These are phyloP conservation scores for Clitopilus hobsonii DNA, from an alignment of 768 basidiomycete genomes.

Conservation along the genomic window DNA sequence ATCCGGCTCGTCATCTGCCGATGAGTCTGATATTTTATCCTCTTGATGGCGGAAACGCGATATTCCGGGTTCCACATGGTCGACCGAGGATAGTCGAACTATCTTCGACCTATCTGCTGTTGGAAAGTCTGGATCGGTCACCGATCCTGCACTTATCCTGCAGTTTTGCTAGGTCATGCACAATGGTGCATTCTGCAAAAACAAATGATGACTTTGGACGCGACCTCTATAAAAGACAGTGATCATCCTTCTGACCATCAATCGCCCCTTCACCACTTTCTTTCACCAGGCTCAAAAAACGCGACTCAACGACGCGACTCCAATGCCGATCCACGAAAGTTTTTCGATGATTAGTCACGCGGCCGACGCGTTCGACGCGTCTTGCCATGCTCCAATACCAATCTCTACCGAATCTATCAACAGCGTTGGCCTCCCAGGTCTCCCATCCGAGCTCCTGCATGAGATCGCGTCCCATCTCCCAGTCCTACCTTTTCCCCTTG, in stretches of 20 bases:
- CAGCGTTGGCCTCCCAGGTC: not conserved
- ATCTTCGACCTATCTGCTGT: not conserved
- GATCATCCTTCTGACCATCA: too few relatives aligned
- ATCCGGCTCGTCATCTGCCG: not conserved
- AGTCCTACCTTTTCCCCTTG: not conserved
- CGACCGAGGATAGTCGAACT: not conserved
- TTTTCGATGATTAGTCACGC: not conserved
- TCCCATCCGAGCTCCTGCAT: not conserved
- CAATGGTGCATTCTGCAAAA: not conserved
- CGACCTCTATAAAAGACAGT: too few relatives aligned
- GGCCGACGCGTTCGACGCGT: not conserved
- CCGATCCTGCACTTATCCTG: not conserved
- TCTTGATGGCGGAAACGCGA: not conserved
- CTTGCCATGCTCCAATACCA: not conserved
- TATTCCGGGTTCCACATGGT: not conserved
- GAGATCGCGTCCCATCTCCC: not conserved
- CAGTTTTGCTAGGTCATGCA: too few relatives aligned
- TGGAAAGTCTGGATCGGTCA: not conserved
- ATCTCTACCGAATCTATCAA: not conserved
- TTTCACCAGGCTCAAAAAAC: too few relatives aligned
- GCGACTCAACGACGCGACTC: too few relatives aligned
- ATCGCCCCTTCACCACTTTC: too few relatives aligned
- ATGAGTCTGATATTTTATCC: not conserved
- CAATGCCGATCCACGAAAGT: too few relatives aligned
- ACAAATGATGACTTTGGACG: not conserved